Conservation (phyloP, 352 stramenopile genomes). For the Hyaloperonospora arabidopsidis region DNA sequence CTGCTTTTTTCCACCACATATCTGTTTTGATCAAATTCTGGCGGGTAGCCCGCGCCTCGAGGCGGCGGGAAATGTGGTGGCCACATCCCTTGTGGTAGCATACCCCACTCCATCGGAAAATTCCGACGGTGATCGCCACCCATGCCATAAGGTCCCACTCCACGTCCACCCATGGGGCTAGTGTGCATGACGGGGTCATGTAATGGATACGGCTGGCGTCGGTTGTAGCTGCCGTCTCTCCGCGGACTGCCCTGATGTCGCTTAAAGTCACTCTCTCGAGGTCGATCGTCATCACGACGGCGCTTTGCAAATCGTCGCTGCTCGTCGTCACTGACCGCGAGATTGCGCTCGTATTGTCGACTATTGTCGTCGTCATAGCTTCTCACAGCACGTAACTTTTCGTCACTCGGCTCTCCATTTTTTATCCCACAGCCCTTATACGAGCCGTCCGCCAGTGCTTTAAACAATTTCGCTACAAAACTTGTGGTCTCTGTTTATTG, state of each 20-base stretch:
- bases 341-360: constrained; percentile 28
- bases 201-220: constrained; percentile 25
- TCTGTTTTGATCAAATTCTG: constrained; percentile 58
- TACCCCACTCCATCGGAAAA: constrained; percentile 58
- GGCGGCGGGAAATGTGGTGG: constrained; percentile 44
- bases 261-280: constrained; percentile 26
- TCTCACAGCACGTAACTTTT: constrained; percentile 11
- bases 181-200: constrained; percentile 24
- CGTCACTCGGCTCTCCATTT: constrained; percentile 9
- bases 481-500: constrained; percentile 46
- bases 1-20: constrained; percentile 59
- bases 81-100: constrained; percentile 66
- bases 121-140: constrained; percentile 47
- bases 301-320: constrained; percentile 48
- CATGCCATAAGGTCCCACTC: constrained; percentile 25
- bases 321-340: constrained; percentile 53
- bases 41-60: constrained; percentile 30
- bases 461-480: constrained; percentile 72
- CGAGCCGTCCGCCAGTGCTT: constrained; percentile 46
- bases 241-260: constrained; percentile 32
- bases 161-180: constrained; percentile 25
- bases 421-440: constrained; percentile 35
- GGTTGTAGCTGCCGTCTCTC: constrained; percentile 15
- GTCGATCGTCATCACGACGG: constrained; percentile 48
- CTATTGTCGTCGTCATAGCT: constrained; percentile 22